These are phyloP conservation scores for Aurantiochytrium sp. DNA, from an alignment of 108 stramenopile species.

Conservation along the genomic window DNA sequence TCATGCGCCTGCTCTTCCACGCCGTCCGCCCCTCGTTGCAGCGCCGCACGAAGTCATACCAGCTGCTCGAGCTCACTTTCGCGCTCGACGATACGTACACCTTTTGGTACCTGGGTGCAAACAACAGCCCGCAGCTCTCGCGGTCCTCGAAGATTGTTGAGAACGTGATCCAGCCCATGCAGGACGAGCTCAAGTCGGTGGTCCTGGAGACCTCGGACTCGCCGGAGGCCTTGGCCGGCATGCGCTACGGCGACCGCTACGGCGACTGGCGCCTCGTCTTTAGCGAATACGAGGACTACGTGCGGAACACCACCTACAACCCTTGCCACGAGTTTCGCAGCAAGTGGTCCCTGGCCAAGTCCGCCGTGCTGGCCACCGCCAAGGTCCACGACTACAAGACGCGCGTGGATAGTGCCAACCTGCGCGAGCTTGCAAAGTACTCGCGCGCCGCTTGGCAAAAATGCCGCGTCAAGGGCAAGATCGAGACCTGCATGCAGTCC, in stretches of 20 bases:
- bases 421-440: conserved; percentile 4
- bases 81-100: conserved; percentile 2
- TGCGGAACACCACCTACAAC: conserved; percentile 20
- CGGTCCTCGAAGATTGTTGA: background rate
- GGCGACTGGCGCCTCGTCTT: background rate
- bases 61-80: conserved; percentile 4
- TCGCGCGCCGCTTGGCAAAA: conserved; percentile 3
- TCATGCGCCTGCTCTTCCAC: conserved; percentile 4
- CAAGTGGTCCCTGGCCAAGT: conserved; percentile 21
- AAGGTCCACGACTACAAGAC: conserved; percentile 27
- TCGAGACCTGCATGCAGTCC: conserved; percentile 3
- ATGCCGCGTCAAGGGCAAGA: conserved; percentile 1
- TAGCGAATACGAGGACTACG: conserved; percentile 16
- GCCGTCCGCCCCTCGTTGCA: background rate
- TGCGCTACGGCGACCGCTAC: conserved; percentile 18
- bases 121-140: conserved; percentile 14
- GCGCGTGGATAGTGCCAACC: conserved; percentile 18
- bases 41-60: background rate
- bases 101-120: conserved; percentile 19
- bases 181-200: conserved; percentile 14
- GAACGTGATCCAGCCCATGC: conserved; percentile 13
- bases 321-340: conserved; percentile 22
- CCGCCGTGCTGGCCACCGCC: background rate
- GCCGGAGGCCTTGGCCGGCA: background rate
- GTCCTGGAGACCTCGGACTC: background rate